Evolutionary conservation across 441 rosid genomes (phyloP).

Genomic region (Euphorbia celastroides): DNA sequence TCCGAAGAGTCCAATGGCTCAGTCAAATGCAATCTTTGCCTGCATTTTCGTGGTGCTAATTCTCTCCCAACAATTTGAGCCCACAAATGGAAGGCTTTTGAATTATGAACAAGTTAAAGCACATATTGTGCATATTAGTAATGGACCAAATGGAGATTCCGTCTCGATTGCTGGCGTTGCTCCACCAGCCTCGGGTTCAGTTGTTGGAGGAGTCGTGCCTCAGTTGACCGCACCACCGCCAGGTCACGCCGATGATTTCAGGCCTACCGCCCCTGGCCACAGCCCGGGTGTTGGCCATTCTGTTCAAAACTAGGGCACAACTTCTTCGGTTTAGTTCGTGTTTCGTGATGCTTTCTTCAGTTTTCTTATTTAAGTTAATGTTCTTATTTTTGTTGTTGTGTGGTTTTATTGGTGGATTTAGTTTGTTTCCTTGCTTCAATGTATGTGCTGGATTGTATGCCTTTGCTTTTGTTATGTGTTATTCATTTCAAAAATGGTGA

Average conservation of each 20-base stretch:
- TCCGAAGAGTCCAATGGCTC: conserved; percentile 19
- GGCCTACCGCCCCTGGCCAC: conserved; percentile 46
- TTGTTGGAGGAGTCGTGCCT: conserved; percentile 6
- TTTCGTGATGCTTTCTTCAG: not conserved
- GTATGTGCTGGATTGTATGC: not conserved
- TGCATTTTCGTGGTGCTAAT: conserved; percentile 19
- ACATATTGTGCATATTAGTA: not conserved
- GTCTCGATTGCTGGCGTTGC: not conserved
- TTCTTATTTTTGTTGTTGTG: no score
- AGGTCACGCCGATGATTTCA: conserved; percentile 28
- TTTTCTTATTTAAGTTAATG: not conserved
- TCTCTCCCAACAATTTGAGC: conserved; percentile 12
- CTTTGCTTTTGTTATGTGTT: not conserved
- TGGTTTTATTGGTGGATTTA: not conserved
- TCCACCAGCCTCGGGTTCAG: conserved; percentile 8
- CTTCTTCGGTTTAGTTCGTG: not conserved
- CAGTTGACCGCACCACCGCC: conserved; percentile 18
- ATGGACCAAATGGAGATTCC: not conserved
- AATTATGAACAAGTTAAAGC: not conserved
- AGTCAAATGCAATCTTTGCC: not conserved
- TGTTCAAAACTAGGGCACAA: conserved; percentile 26
- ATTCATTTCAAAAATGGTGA: not conserved
- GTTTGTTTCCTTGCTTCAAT: not conserved
- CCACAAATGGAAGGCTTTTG: conserved; percentile 23
- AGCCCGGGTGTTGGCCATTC: conserved; percentile 51